phyloP scores from a whole-genome alignment of 2,329 filamentous ascomycete genomes.

The Colletotrichum siamense region DNA sequence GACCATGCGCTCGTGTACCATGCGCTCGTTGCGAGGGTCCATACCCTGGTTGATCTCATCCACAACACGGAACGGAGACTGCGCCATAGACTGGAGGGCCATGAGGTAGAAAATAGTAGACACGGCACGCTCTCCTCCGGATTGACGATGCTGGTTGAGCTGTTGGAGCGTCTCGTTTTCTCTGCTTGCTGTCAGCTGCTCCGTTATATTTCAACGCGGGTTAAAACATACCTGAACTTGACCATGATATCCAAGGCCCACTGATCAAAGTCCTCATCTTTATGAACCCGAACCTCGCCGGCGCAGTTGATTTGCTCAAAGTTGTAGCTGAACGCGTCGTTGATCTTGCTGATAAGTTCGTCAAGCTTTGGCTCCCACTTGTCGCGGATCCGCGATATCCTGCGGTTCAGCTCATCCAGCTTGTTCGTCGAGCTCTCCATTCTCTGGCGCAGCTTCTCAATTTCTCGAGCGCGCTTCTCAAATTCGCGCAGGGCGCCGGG shows the following conservation, averaged over 20 bases:
- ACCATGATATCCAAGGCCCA: conserved; percentile 96
- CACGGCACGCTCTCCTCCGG: conserved; percentile 93
- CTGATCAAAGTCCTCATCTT: conserved; percentile 90
- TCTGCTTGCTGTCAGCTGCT: conserved; percentile 42
- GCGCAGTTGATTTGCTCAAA: conserved; percentile 95
- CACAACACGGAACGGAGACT: conserved; percentile 95
- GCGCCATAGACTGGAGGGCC: conserved; percentile 92
- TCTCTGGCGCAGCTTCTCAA: conserved; percentile 65
- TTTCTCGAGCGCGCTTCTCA: conserved; percentile 73
- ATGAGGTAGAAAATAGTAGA: conserved; percentile 99
- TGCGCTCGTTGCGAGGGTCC: conserved; percentile 97
- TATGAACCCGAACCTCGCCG: conserved; percentile 86
- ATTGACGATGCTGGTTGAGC: conserved; percentile 91
- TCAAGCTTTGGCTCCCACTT: conserved; percentile 89
- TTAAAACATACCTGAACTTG: conserved; percentile 79
- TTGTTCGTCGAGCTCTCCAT: conserved; percentile 60
- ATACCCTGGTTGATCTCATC: conserved; percentile 99
- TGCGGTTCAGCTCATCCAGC: conserved; percentile 58
- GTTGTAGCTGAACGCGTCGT: conserved; percentile 88
- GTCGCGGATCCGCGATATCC: conserved; percentile 70
- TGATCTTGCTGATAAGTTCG: conserved; percentile 78
- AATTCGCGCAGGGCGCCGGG: conserved; percentile 79
- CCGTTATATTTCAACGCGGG: neutral
- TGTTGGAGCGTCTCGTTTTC: conserved; percentile 84
- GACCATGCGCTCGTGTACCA: conserved; percentile 98